These are phyloP conservation scores for Phaeosphaeriaceae sp. DNA, from an alignment of 2,329 filamentous ascomycete species.

Conservation along the genomic window DNA sequence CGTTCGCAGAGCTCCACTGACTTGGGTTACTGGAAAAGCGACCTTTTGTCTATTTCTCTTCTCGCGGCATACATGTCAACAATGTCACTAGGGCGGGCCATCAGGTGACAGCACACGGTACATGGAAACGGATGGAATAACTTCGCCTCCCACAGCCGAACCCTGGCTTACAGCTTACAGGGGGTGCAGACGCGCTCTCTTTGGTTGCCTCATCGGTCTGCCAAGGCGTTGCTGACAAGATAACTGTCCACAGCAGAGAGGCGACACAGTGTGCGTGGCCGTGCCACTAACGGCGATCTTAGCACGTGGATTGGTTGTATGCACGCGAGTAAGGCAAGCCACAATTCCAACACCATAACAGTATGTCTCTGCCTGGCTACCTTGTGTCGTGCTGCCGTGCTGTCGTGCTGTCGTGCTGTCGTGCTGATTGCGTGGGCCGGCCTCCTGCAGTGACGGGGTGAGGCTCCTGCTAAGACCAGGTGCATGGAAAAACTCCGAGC, in stretches of 20 bases:
- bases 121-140: constrained; percentile 12
- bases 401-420: too few species aligned
- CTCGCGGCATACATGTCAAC: constrained; percentile 4
- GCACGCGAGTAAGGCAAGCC: constrained; percentile 17
- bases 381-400: too few species aligned
- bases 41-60: constrained; percentile 6
- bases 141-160: constrained; percentile 15
- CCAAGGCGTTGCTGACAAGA: constrained; percentile 9
- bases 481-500: constrained; percentile 12
- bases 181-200: constrained; percentile 9
- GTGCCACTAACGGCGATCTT: constrained; percentile 8
- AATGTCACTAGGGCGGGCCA: constrained; percentile 11
- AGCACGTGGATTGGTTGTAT: constrained; percentile 15
- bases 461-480: constrained; percentile 17
- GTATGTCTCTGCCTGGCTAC: constrained; percentile 13
- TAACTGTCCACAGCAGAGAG: constrained; percentile 10
- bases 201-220: constrained; percentile 16
- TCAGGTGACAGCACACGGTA: constrained; percentile 13
- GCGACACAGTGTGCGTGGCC: constrained; percentile 15
- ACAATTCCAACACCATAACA: constrained; percentile 19
- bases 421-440: too few species aligned
- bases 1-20: constrained; percentile 26
- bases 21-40: constrained; percentile 15
- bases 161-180: constrained; percentile 10
- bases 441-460: constrained; percentile 14